Evolutionary conservation across 805 yeast genomes (phyloP).

Genomic region (Yarrowia porcina): DNA sequence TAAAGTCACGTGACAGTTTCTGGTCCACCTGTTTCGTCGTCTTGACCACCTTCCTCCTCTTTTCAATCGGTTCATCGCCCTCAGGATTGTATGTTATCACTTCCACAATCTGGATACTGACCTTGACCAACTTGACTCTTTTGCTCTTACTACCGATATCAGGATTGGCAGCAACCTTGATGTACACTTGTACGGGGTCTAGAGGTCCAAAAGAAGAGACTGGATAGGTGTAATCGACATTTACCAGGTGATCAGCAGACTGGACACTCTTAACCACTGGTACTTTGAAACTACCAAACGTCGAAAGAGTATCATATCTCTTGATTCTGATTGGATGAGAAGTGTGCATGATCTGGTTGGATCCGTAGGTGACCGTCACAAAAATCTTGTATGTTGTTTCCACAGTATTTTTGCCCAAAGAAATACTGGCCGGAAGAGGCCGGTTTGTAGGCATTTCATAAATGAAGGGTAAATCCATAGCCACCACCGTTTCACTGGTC

Average conservation of each 20-base stretch:
- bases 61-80: constrained; percentile 37
- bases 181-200: constrained; percentile 36
- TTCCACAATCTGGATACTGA: constrained; percentile 40
- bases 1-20: constrained; percentile 33
- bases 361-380: constrained; percentile 36
- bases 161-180: constrained; percentile 39
- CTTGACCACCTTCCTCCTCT: constrained; percentile 37
- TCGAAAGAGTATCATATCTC: constrained; percentile 42
- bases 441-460: constrained; percentile 38
- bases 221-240: constrained; percentile 37
- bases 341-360: constrained; percentile 31
- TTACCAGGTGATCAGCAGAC: constrained; percentile 40
- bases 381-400: constrained; percentile 40
- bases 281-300: constrained; percentile 39
- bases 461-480: constrained; percentile 42
- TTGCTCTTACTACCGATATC: constrained; percentile 40
- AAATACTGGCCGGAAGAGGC: constrained; percentile 40
- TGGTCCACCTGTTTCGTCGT: constrained; percentile 33
- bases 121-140: constrained; percentile 39
- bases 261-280: constrained; percentile 33
- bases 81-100: constrained; percentile 36
- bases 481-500: constrained; percentile 33
- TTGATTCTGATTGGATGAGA: constrained; percentile 40
- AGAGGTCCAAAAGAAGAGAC: constrained; percentile 42
- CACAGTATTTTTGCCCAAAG: constrained; percentile 34